Base-by-base conservation (phyloP, 805 yeast genomes). In the Lipomyces yamanashiensis region DNA sequence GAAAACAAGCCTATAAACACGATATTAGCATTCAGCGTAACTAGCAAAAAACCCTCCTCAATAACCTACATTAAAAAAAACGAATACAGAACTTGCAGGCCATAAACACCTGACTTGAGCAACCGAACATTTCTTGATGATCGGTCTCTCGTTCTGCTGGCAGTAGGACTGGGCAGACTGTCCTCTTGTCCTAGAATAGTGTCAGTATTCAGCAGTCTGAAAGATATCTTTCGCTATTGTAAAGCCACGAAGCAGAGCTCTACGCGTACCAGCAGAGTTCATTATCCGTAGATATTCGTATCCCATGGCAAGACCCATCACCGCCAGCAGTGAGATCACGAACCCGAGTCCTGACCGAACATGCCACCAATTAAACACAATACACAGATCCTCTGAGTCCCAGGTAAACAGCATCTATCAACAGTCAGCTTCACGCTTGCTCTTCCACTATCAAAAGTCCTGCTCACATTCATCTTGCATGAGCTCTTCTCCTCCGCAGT, bases 281-380 rank as follows among this genome's bases (percentile, higher is more conserved):
- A 40, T 19, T 10, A 51, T 44, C 58, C 84, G 81, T n/a, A 85
- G 56, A 67, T 77, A 85, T 72, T 89, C 96, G 73, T 88, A 90
- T 0, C 85, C 82, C 50, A 84, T 79, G 1, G 86, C 79, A 6
- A 88, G 61, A 0, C 75, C 64, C 0, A 79, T 79, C 28, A 89
- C 79, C 0, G 81, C 80, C 0, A 82, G 10, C 45, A 88, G 72
- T 1, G 90, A 81, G 7, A 84, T 61, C 1, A 87, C 7, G 54
- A 90, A 81, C 7, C 85, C 86, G 1, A 75, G 49, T 6, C 76
- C 71, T 0, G 86, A 82, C 54, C 78, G 79, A 59, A 90, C 82
- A 69, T 88, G 93, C 96, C 96, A 90, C 89, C 92, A 87, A 61
- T 78, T 76, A 74, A 87, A 88, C 9, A 90, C 82, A 9, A 90